Conservation (phyloP, 2,329 filamentous ascomycete genomes). For the Hypoxylon sp. region DNA sequence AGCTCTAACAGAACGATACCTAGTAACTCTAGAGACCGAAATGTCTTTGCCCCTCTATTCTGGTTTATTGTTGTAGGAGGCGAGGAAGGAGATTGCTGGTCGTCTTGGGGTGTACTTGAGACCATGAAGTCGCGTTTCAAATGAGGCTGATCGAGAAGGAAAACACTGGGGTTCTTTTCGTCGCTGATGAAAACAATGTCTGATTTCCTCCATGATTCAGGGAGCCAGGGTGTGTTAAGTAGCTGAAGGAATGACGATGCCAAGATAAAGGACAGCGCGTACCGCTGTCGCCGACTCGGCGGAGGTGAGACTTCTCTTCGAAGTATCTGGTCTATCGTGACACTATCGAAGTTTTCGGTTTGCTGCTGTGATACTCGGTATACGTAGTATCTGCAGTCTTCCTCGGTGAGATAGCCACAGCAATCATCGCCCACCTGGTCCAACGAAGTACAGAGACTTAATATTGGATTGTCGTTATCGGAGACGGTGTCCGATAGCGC, state of each 20-base stretch:
- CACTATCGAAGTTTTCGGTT: neutral
- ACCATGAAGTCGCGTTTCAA: slow-evolving; percentile 24
- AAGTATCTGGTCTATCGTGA: slow-evolving; percentile 44
- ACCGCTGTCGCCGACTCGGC: slow-evolving; percentile 45
- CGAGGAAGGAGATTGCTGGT: neutral
- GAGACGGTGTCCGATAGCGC: neutral
- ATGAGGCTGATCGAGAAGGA: slow-evolving; percentile 40
- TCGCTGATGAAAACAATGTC: slow-evolving; percentile 44
- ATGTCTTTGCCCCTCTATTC: neutral
- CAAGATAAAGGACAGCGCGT: slow-evolving; percentile 44
- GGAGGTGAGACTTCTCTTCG: slow-evolving; percentile 18
- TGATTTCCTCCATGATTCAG: slow-evolving; percentile 26
- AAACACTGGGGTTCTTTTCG: slow-evolving; percentile 1
- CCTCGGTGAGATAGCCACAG: slow-evolving; percentile 41
- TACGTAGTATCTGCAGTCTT: slow-evolving; percentile 45
- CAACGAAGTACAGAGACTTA: slow-evolving; percentile 33
- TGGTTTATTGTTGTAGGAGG: neutral
- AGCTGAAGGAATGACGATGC: slow-evolving; percentile 52
- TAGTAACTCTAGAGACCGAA: slow-evolving; percentile 30
- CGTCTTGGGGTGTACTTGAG: neutral
- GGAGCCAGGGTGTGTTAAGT: slow-evolving; percentile 47
- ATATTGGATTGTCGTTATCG: slow-evolving; percentile 8
- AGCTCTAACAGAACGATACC: slow-evolving; percentile 48
- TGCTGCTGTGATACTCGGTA: slow-evolving; percentile 26
- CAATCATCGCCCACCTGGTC: slow-evolving; percentile 11